Percentiles rank a stretch among this genome's conserved stretches.
phyloP scores from a whole-genome alignment of 305 asterid genomes.

The Petunia hybrid region DNA sequence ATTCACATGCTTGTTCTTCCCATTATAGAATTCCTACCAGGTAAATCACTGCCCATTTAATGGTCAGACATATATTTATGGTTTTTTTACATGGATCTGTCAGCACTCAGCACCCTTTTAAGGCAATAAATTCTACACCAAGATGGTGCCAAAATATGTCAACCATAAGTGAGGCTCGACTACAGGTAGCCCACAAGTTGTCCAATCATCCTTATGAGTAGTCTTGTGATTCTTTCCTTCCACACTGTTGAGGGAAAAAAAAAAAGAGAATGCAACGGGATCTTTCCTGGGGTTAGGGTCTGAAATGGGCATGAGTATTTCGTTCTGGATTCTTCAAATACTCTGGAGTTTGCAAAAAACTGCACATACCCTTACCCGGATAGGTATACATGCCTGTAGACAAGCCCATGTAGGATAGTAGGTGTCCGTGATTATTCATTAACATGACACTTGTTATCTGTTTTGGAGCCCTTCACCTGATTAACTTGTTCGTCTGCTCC shows the following conservation, averaged over 20 bases:
- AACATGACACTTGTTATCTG: background rate
- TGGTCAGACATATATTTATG: background rate
- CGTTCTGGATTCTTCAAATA: background rate
- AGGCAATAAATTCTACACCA: background rate
- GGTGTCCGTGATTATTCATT: background rate
- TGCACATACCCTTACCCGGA: background rate
- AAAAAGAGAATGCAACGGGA: background rate
- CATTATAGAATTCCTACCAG: background rate
- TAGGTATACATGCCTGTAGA: background rate
- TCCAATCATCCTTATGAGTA: background rate
- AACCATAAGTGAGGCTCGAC: background rate
- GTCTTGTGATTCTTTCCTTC: background rate
- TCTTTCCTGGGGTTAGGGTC: constrained; percentile 7
- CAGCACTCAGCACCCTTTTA: background rate
- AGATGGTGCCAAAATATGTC: background rate
- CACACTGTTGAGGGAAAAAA: background rate
- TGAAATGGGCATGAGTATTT: background rate
- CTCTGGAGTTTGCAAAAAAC: background rate
- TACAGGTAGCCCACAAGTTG: background rate
- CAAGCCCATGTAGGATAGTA: background rate
- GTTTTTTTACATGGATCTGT: background rate
- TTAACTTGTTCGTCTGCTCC: background rate
- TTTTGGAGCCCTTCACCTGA: background rate
- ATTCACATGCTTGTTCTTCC: background rate
- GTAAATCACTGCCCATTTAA: background rate